phyloP scores from a whole-genome alignment of 2,329 filamentous ascomycete genomes.

The Stylonectria norvegica region DNA sequence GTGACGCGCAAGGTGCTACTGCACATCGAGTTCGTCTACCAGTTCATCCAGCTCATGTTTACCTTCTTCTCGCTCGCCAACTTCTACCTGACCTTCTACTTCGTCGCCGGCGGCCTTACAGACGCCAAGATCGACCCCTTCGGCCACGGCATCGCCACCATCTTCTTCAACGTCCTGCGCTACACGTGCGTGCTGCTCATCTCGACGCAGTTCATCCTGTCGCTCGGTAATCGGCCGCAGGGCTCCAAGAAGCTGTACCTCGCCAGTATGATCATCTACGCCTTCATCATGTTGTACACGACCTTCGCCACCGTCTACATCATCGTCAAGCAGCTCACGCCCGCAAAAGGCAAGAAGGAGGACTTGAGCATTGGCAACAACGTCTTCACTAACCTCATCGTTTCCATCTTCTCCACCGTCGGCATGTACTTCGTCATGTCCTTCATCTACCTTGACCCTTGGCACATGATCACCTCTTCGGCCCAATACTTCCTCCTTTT shows the following conservation, averaged over 20 bases:
- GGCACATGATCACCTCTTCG: conserved; percentile 96
- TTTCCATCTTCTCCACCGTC: conserved; percentile 82
- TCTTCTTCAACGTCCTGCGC: conserved; percentile 82
- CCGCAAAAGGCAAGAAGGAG: conserved; percentile 34
- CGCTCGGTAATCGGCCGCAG: conserved; percentile 92
- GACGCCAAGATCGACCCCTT: conserved; percentile 84
- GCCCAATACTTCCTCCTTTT: conserved; percentile 90
- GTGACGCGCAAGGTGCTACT: conserved; percentile 83
- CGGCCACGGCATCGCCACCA: conserved; percentile 76
- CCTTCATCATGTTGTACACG: conserved; percentile 93
- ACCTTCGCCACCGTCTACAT: conserved; percentile 88
- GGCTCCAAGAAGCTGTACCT: conserved; percentile 90
- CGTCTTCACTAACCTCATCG: conserved; percentile 90
- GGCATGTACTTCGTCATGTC: conserved; percentile 96
- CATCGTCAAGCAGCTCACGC: conserved; percentile 72
- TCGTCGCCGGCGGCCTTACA: conserved; percentile 85
- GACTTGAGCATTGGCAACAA: conserved; percentile 70
- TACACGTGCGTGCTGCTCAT: conserved; percentile 87
- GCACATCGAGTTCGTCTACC: conserved; percentile 93
- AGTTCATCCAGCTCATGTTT: conserved; percentile 87
- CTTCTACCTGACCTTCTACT: conserved; percentile 99
- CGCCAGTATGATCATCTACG: conserved; percentile 83
- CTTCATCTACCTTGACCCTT: conserved; percentile 93
- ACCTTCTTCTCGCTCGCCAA: conserved; percentile 98
- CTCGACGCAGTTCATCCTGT: conserved; percentile 91